Evolutionary conservation across 2,329 filamentous ascomycete genomes (phyloP), one percentile per base, ranked within the genome.

Genomic region (Arthrocladium fulminans): DNA sequence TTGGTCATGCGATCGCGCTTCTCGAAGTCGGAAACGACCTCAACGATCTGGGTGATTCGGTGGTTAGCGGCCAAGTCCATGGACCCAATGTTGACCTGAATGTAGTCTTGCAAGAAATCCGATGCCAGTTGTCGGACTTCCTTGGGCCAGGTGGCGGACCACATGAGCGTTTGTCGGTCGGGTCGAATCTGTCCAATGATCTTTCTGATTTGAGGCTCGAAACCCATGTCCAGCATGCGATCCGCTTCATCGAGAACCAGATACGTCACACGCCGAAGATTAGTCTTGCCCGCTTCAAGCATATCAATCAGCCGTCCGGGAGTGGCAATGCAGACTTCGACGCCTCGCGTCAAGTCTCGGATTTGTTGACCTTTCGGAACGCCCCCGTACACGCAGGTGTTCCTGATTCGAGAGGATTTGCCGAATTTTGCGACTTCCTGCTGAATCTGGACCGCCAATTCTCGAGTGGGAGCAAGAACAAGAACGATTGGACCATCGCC

Each of bases 181-280:
- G 92, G 92, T 60, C 92, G 88, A 70, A 97, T 97, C 73, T 98
- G 92, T 55, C 85, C 79, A 60, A 98, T 89, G 58, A 98, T 97
- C 76, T 97, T 97, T 75, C 92, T 88, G 63, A 98, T 97, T 70
- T 97, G 92, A 58, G 92, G 92, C 74, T 98, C 92, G 73, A 98
- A 97, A 81, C 92, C 92, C 92, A 98, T 98, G 74, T 98, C 92
- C 67, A 98, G 78, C 92, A 98, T 98, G 65, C 92, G 90, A 73
- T 98, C 92, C 67, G 92, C 92, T 75, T 98, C 92, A 63, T 98
- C 92, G 56, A 98, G 88, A 59, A 97, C 92, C 50, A 98, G 77
- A 73, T 98, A 98, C 49, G 92, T 98, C 54, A 97, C 89, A 68
- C 92, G 88, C 58, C 90, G 90, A 55, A 98, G 81, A 74, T 98